Evolutionary conservation across 805 yeast genomes (phyloP).

Genomic region (Suhomyces faveliae): DNA sequence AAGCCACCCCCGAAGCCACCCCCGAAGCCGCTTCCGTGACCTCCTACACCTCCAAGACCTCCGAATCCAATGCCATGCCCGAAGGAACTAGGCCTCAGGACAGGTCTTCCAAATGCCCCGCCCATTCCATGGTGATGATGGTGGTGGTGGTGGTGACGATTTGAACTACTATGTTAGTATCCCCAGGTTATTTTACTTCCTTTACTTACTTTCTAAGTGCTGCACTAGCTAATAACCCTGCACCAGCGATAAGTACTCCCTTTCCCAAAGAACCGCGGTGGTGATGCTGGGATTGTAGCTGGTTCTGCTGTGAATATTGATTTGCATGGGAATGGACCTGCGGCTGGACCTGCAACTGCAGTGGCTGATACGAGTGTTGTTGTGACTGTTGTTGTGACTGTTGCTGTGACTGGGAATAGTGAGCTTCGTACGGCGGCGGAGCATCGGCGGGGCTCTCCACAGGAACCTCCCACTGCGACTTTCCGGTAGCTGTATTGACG

Average conservation of each 20-base stretch:
- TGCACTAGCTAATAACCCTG: neutral
- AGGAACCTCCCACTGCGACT: constrained; percentile 32
- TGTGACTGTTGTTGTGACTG: constrained; percentile 1
- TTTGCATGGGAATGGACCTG: neutral
- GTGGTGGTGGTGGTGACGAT: neutral
- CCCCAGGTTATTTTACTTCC: neutral
- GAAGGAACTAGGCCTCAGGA: neutral
- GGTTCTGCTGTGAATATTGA: neutral
- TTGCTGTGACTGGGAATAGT: neutral
- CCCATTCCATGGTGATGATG: neutral
- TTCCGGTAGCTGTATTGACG: constrained; percentile 25
- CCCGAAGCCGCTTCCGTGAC: constrained; percentile 1
- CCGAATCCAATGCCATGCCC: constrained; percentile 3
- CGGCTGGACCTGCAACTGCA: constrained; percentile 1
- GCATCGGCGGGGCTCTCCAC: neutral
- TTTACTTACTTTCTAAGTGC: neutral
- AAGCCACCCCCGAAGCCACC: constrained; percentile 2
- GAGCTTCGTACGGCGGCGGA: constrained; percentile 5
- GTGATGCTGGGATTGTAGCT: too few species aligned
- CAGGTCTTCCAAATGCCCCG: neutral
- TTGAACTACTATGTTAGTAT: neutral
- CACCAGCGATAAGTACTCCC: constrained; percentile 1
- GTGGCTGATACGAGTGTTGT: constrained; percentile 1
- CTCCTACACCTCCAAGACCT: constrained; percentile 1
- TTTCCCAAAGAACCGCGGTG: constrained; percentile 4